Evolutionary conservation across 306 rosid genomes (phyloP).

Genomic region (Trichosanthes truncata): DNA sequence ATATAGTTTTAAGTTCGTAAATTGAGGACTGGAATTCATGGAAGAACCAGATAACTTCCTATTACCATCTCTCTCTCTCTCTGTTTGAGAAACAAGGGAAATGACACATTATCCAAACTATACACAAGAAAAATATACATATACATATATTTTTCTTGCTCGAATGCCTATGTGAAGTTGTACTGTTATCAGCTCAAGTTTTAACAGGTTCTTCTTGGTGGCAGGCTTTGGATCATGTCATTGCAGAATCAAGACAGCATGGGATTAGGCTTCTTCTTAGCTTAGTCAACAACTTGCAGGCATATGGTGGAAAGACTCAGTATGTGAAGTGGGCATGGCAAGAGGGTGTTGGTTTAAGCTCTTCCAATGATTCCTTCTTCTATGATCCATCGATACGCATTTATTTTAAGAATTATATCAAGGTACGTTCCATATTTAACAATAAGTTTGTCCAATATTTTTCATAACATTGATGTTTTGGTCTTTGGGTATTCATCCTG

Average conservation of each 20-base stretch:
- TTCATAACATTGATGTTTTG: neutral
- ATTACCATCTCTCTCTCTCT: neutral
- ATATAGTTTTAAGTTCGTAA: neutral
- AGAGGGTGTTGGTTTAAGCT: conserved; percentile 83
- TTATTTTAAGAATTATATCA: conserved; percentile 74
- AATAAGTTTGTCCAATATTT: neutral
- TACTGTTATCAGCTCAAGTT: neutral
- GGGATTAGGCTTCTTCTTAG: conserved; percentile 82
- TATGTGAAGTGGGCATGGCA: conserved; percentile 99
- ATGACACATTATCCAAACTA: neutral
- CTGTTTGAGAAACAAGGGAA: neutral
- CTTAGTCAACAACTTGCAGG: conserved; percentile 85
- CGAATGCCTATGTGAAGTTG: conserved; percentile 13
- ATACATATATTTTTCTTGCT: neutral
- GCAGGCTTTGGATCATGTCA: conserved; percentile 87
- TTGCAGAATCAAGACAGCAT: conserved; percentile 75
- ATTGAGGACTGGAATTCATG: neutral
- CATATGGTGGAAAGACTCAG: conserved; percentile 93
- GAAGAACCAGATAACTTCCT: neutral
- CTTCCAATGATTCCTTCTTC: conserved; percentile 96
- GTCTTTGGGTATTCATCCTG: neutral
- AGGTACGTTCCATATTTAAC: conserved; percentile 31
- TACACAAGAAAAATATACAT: neutral
- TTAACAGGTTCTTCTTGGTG: conserved; percentile 20
- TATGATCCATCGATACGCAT: conserved; percentile 77